Conservation (phyloP, 2,329 filamentous ascomycete species). For the Orbilia blumenaviensis region DNA sequence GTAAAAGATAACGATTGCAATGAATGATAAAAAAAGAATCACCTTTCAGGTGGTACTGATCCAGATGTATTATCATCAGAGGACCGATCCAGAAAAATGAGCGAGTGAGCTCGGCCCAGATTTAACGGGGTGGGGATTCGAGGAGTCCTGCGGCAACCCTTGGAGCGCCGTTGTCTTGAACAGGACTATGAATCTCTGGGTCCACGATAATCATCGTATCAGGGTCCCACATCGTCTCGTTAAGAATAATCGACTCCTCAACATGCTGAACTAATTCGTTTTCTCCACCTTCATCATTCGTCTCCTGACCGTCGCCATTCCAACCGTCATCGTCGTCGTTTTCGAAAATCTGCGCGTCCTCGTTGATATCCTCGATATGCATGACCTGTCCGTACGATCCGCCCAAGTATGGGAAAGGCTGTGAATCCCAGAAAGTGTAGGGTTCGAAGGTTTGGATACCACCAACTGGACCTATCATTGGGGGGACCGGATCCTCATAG, state of each 20-base stretch:
- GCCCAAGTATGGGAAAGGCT: neutral
- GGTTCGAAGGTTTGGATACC: neutral
- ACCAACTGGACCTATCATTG: neutral
- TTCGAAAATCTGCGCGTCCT: neutral
- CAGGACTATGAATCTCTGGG: neutral
- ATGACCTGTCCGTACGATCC: neutral
- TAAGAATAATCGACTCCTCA: neutral
- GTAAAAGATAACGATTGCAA: neutral
- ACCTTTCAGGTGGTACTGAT: neutral
- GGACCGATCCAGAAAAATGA: neutral
- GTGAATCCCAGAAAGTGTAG: neutral
- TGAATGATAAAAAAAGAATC: neutral
- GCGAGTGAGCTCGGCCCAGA: neutral
- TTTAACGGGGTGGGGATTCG: neutral
- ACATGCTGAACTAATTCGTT: neutral
- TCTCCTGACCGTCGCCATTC: neutral
- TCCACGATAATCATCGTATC: neutral
- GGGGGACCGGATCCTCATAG: slow-evolving; percentile 18
- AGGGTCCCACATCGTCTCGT: slow-evolving; percentile 21
- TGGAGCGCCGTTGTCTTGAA: neutral
- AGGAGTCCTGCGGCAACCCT: neutral
- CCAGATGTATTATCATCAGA: no score
- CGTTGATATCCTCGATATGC: neutral
- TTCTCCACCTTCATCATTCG: neutral
- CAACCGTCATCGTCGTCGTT: neutral